Evolutionary conservation across 257 asterid genomes (phyloP).

Genomic region (Fraxinus excelsior): DNA sequence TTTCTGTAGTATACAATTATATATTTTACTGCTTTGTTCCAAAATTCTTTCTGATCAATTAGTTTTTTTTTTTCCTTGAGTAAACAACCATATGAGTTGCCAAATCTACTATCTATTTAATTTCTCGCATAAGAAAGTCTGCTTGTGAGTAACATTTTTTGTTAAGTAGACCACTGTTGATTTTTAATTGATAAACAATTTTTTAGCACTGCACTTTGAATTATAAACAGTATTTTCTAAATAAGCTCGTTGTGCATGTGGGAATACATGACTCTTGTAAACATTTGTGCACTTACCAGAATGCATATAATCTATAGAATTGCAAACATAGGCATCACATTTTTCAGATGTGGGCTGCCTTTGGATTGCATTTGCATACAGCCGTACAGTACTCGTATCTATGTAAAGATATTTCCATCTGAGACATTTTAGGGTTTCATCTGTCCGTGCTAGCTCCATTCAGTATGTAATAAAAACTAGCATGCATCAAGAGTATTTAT

Average conservation of each 20-base stretch:
- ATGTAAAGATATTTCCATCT: not conserved
- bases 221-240: not conserved
- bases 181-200: not conserved
- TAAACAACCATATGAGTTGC: not conserved
- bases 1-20: not conserved
- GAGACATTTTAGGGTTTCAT: not conserved
- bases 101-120: not conserved
- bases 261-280: not conserved
- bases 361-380: not conserved
- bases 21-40: not conserved
- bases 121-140: not conserved
- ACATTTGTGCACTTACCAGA: not conserved
- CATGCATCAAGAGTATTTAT: not conserved
- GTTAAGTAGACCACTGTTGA: not conserved
- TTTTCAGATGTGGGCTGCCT: not conserved
- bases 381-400: not conserved
- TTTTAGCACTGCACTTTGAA: not conserved
- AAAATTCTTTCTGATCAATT: not conserved
- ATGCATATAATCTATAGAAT: conserved; percentile 2
- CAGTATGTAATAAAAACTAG: not conserved
- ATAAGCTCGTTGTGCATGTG: not conserved
- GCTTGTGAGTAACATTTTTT: not conserved
- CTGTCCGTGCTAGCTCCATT: not conserved
- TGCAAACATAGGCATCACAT: not conserved
- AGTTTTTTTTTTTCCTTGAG: not conserved